phyloP scores from a whole-genome alignment of 73 alveolate genomes.

The Halteria grandinella region DNA sequence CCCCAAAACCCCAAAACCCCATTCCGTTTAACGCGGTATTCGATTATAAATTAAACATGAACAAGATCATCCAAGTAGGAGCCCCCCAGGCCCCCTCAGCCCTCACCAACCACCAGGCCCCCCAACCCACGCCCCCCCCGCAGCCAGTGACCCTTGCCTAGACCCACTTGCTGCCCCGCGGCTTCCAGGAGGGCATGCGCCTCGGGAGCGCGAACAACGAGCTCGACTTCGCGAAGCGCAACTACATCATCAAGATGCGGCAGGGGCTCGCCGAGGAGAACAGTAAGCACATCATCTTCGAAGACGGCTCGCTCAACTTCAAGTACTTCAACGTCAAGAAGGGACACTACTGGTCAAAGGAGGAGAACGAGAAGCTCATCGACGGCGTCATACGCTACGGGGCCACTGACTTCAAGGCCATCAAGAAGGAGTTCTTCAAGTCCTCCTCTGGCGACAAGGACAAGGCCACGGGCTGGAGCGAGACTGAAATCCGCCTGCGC shows the following conservation, averaged over 20 bases:
- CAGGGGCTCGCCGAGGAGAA: conserved; percentile 28
- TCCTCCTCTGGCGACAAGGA: too few species aligned
- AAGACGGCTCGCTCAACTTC: conserved; percentile 59
- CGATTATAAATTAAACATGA: too few species aligned
- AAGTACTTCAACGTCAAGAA: conserved; percentile 65
- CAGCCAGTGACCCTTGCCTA: too few species aligned
- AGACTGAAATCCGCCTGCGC: conserved; percentile 52
- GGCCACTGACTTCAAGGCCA: conserved; percentile 31
- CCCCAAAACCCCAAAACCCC: too few species aligned
- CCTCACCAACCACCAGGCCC: conserved; percentile 52
- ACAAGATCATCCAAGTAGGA: too few species aligned
- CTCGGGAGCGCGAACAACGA: conserved; percentile 42
- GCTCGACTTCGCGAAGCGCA: conserved; percentile 34
- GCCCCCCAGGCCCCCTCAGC: background rate
- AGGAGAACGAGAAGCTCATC: conserved; percentile 44
- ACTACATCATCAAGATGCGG: conserved; percentile 56
- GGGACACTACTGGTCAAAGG: conserved; percentile 54
- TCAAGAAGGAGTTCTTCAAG: conserved; percentile 33
- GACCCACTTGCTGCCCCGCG: too few species aligned
- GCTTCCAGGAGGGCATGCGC: too few species aligned
- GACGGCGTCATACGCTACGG: conserved; percentile 40
- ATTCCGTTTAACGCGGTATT: too few species aligned
- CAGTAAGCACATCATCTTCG: conserved; percentile 35
- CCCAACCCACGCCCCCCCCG: conserved; percentile 31
- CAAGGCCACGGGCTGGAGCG: conserved; percentile 50